These are phyloP conservation scores for Caryocar brasiliense DNA, from an alignment of 441 rosid genomes.

Conservation along the genomic window DNA sequence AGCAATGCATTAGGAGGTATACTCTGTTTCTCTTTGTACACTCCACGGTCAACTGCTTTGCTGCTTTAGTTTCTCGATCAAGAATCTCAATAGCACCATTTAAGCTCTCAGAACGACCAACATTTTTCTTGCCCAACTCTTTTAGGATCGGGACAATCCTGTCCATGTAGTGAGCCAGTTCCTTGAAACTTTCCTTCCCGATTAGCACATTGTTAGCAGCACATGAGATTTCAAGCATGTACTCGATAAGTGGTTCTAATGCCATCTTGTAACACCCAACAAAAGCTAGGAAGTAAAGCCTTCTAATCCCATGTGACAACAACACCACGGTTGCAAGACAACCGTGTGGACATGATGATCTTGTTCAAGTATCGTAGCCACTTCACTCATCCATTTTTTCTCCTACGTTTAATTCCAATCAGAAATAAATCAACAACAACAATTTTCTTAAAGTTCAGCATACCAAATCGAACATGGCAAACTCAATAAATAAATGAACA, in stretches of 20 bases:
- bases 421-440: neutral
- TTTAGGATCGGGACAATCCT: conserved; percentile 41
- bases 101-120: conserved; percentile 26
- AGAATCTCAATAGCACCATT: conserved; percentile 37
- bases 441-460: neutral
- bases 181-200: conserved; percentile 42
- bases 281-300: conserved; percentile 13
- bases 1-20: conserved; percentile 49
- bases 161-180: conserved; percentile 35
- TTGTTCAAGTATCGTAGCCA: neutral
- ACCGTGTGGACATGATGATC: neutral
- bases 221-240: conserved; percentile 27
- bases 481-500: too few relatives aligned
- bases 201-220: conserved; percentile 33
- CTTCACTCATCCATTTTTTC: conserved; percentile 3
- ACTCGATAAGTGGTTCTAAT: conserved; percentile 30
- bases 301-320: conserved; percentile 10
- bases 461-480: too few relatives aligned
- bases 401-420: neutral
- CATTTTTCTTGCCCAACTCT: conserved; percentile 32
- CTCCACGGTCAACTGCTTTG: conserved; percentile 34
- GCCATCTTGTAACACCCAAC: conserved; percentile 26
- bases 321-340: neutral
- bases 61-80: conserved; percentile 35
- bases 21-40: conserved; percentile 44